phyloP scores from a whole-genome alignment of 1,284 basidiomycete genomes.

The Puccinia triticina region DNA sequence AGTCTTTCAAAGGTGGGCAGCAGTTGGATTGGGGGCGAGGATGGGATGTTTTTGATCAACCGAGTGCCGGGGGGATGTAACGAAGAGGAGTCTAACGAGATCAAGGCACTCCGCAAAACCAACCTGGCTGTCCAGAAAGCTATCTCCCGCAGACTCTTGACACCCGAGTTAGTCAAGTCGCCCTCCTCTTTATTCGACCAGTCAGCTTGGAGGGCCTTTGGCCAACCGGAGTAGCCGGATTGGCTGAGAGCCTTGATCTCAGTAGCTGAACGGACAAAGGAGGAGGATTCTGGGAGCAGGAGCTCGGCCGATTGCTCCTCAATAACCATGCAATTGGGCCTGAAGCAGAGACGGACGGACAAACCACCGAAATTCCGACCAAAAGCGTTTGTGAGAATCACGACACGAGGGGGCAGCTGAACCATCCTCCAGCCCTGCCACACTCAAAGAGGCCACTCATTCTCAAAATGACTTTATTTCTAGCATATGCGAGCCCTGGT shows the following conservation, averaged over 20 bases:
- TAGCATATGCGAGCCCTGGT: too few species aligned
- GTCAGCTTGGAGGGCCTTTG: background rate
- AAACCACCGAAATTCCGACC: too few species aligned
- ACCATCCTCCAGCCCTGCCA: too few species aligned
- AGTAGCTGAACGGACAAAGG: background rate
- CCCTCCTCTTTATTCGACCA: constrained; percentile 11
- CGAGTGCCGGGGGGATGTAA: constrained; percentile 38
- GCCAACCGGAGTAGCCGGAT: too few species aligned
- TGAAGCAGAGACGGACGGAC: too few species aligned
- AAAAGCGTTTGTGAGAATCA: too few species aligned
- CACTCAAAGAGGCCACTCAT: too few species aligned
- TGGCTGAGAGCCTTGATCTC: constrained; percentile 1
- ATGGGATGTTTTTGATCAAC: constrained; percentile 6
- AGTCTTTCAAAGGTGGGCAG: background rate
- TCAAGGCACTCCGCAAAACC: constrained; percentile 44
- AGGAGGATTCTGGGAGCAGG: background rate
- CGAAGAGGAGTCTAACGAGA: constrained; percentile 45
- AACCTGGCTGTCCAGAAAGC: constrained; percentile 51
- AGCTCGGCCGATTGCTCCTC: too few species aligned
- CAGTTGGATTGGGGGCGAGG: background rate
- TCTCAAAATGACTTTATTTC: too few species aligned
- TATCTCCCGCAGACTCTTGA: constrained; percentile 40
- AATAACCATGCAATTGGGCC: too few species aligned
- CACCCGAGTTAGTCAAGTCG: constrained; percentile 30
- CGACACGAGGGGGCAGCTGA: too few species aligned